Base-by-base conservation (phyloP, 257 asterid genomes). In the Solanum dulcamara region DNA sequence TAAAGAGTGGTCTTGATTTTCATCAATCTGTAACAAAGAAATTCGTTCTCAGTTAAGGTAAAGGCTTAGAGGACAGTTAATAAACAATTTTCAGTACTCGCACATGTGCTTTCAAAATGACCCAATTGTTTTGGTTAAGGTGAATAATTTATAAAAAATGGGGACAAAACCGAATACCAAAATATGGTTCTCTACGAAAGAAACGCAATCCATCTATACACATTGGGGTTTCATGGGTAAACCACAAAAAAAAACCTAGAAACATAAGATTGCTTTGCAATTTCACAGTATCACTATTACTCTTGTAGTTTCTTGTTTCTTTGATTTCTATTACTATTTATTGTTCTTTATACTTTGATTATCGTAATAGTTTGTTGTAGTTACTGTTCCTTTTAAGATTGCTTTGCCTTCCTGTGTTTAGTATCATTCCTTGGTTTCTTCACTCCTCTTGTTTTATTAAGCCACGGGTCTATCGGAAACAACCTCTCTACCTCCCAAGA, bases 1-100 rank as follows among this genome's bases (percentile, higher is more conserved):
- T 89, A 88, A 66, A 38, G 89, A 85, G 86, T 85, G 88, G 85
- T 89, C 89, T 40, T 90, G 92, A 80, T 89, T 92, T 87, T 92
- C 93, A 85, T 90, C 91, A 84, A 93, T 92, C 99, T 95, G 91
- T 89, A 89, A 85, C 85, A 90, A 88, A 70, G 85, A 32, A 28
- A 64, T 68, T 38, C 81, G n/a, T 48, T n/a, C 72, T 80, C 79
- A 68, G 42, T 28, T 60, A 60, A 72, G 85, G 62, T 67, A 59
- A 66, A 20, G 74, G 85, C 86, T 55, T 87, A 48, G 72, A 57
- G 83, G 71, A 35, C 82, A 86, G 14, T 35, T 68, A 44, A 35
- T 20, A 30, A 75, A 17, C 83, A 79, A 48, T 48, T 77, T 75
- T 28, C 28, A 48, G 82, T 46, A 44, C 40, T 77, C 37, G 82